These are phyloP conservation scores for Aspergillus steynii DNA, from an alignment of 495 filamentous ascomycete species.

Conservation along the genomic window DNA sequence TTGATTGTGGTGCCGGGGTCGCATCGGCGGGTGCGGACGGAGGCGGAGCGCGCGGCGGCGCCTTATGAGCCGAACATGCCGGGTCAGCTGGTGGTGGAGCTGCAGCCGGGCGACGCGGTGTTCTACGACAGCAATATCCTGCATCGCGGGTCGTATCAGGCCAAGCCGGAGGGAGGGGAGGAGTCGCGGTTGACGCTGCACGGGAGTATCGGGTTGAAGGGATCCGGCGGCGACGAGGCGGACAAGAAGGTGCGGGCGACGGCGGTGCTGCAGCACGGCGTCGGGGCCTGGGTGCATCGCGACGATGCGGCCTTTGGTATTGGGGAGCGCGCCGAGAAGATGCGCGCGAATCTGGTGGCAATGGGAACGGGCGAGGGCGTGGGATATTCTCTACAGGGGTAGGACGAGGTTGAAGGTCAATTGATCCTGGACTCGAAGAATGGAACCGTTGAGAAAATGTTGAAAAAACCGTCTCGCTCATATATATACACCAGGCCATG, in stretches of 20 bases:
- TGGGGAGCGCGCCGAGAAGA: constrained; percentile 48
- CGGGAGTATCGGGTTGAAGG: constrained; percentile 70
- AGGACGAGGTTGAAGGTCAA: constrained; percentile 6
- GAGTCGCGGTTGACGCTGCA: constrained; percentile 75
- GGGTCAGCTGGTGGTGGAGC: constrained; percentile 59
- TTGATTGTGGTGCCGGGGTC: constrained; percentile 71
- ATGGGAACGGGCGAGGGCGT: constrained; percentile 62
- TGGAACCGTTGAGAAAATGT: background rate
- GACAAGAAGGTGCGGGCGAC: constrained; percentile 58
- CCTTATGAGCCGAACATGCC: constrained; percentile 59
- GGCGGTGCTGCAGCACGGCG: constrained; percentile 84
- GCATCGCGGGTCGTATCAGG: constrained; percentile 73
- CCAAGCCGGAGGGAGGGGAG: constrained; percentile 36
- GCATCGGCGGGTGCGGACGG: constrained; percentile 66
- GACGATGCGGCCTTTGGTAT: constrained; percentile 56
- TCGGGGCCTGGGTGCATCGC: constrained; percentile 69
- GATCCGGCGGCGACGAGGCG: constrained; percentile 22
- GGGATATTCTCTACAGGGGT: constrained; percentile 55
- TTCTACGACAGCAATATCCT: constrained; percentile 91
- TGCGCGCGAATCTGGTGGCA: constrained; percentile 55
- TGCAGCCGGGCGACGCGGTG: constrained; percentile 71
- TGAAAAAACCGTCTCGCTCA: background rate
- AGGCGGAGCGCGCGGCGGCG: constrained; percentile 59
- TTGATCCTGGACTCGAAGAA: background rate
- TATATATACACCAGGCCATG: background rate